Base-by-base conservation (phyloP, 805 yeast species). In the Teunomyces aglyptinius region DNA sequence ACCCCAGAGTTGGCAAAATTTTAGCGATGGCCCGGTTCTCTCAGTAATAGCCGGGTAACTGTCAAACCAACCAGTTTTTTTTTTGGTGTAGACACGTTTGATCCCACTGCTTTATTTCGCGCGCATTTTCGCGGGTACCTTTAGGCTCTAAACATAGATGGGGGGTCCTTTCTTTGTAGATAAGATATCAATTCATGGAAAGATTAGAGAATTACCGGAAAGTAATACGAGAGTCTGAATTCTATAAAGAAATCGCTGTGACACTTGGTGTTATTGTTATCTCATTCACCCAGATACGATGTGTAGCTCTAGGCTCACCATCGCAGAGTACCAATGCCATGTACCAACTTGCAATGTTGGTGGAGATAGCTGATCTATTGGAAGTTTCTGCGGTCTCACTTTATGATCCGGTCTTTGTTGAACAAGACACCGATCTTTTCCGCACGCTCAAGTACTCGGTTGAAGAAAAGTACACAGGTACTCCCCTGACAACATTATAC, bases 281-380 rank as follows among this genome's bases (percentile, higher is more conserved):
- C 15, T 11, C 20, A 20, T 12, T 34, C 59, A 28, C 47, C 53
- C 4, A 53, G 22, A 73, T 87, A 49, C 68, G 89, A 54, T 86
- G 92, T 55, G 62, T 87, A 26, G 95, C 92, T 0, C 65, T 87
- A 16, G 96, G 95, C 0, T 73, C 82, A 4, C 86, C 89, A 3
- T 62, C 77, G 11, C 77, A 76, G 5, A 83, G 80, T 45, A 60
- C 57, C n/a, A 77, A 78, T 19, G 85, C 92, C 1, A 64, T 80
- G 34, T 85, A 76, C 59, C 96, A 87, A 62, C 58, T 86, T 7
- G 90, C 89, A 1, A 61, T 81, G 41, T 58, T 86, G 20, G 46
- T 67, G n/a, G 69, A 75, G 15, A 34, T 86, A 2, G 59, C 61
- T 0, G 64, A 64, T 2, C 22, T 46, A 4, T 49, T 56, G 3